Percentiles rank a stretch among this genome's conserved stretches.
These are phyloP conservation scores for Venturia oleaginea DNA, from an alignment of 2,329 filamentous ascomycete species.

Conservation along the genomic window DNA sequence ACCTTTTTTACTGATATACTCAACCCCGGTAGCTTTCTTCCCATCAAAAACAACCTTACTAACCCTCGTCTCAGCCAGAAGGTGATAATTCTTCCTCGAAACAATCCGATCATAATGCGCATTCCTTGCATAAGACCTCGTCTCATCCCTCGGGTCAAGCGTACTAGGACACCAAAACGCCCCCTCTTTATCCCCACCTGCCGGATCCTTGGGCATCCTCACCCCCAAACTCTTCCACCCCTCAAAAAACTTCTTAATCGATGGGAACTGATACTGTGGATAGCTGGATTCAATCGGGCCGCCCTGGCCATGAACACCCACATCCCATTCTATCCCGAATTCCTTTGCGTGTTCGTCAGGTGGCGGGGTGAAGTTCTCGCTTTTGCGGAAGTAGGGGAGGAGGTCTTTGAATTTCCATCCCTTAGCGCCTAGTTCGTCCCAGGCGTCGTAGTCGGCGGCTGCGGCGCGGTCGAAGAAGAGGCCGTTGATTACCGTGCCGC, in stretches of 20 bases:
- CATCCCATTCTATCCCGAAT: neutral
- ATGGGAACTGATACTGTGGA: neutral
- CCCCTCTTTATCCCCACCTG: neutral
- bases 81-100: neutral
- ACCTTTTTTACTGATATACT: conserved; percentile 17
- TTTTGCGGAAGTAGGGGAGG: conserved; percentile 19
- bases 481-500: conserved; percentile 30
- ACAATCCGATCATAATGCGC: neutral
- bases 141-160: conserved; percentile 1
- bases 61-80: neutral
- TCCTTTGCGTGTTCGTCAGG: neutral
- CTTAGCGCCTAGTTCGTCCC: conserved; percentile 33
- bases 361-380: neutral
- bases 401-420: conserved; percentile 50
- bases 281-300: conserved; percentile 3
- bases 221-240: neutral
- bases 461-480: conserved; percentile 31
- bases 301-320: neutral
- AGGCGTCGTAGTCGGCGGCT: conserved; percentile 39
- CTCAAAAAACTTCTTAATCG: neutral
- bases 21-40: conserved; percentile 20
- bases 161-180: neutral
- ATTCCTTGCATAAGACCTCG: neutral
- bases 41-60: neutral
- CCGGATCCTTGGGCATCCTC: neutral